These are phyloP conservation scores for Scheffersomyces lignicola DNA, from an alignment of 1,139 yeast genomes.

Conservation along the genomic window DNA sequence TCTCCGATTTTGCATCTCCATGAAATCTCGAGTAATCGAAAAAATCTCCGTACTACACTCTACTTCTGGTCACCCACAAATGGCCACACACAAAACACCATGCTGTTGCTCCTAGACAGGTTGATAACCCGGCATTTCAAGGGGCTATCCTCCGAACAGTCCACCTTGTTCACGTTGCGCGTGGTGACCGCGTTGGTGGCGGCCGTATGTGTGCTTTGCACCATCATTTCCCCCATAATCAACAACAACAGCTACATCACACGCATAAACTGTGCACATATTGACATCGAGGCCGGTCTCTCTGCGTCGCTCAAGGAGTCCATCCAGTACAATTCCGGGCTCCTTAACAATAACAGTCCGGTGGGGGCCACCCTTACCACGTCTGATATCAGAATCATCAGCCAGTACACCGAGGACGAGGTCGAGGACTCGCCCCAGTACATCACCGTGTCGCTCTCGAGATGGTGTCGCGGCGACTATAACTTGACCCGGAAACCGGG, in stretches of 20 bases:
- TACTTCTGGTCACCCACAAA: too few relatives aligned
- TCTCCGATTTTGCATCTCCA: too few relatives aligned
- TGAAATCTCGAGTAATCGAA: too few relatives aligned
- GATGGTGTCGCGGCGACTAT: constrained; percentile 48
- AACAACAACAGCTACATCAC: constrained; percentile 26
- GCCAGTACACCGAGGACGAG: constrained; percentile 44
- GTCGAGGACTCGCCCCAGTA: constrained; percentile 51
- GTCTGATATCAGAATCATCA: constrained; percentile 46
- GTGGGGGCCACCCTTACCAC: constrained; percentile 39
- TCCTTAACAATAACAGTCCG: constrained; percentile 5
- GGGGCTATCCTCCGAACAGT: background rate
- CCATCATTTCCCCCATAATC: background rate
- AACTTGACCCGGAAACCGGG: constrained; percentile 18
- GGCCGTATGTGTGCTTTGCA: background rate
- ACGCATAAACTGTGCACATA: constrained; percentile 45
- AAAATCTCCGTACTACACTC: too few relatives aligned
- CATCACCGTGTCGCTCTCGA: constrained; percentile 38
- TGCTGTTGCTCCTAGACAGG: too few relatives aligned
- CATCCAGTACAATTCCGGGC: constrained; percentile 20
- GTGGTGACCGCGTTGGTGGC: background rate
- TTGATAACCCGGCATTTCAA: background rate
- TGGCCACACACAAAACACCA: too few relatives aligned
- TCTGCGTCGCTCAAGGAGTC: constrained; percentile 42
- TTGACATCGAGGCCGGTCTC: constrained; percentile 50
- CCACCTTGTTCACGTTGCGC: background rate